Conservation (phyloP, 2,329 filamentous ascomycete genomes). For the Cercospora sp. region DNA sequence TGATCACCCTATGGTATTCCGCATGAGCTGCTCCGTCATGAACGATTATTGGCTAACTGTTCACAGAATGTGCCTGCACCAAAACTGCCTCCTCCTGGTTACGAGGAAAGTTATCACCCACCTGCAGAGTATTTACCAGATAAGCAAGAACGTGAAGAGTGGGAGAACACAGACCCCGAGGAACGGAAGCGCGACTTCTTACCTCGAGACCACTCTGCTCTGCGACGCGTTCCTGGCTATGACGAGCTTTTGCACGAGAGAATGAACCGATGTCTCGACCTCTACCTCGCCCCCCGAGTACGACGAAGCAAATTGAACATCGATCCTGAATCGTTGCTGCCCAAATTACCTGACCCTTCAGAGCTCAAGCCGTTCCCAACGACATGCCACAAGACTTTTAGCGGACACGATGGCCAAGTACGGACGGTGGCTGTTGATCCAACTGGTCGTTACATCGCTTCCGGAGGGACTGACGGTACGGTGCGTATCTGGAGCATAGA, state of each 20-base stretch:
- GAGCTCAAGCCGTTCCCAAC: slow-evolving; percentile 95
- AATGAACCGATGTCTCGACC: slow-evolving; percentile 91
- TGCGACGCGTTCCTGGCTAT: slow-evolving; percentile 91
- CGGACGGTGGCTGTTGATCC: slow-evolving; percentile 83
- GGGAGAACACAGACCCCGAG: slow-evolving; percentile 84
- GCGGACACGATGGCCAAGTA: slow-evolving; percentile 84
- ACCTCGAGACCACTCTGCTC: slow-evolving; percentile 75
- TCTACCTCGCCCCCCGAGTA: slow-evolving; percentile 90
- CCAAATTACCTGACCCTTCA: slow-evolving; percentile 88
- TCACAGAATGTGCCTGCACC: slow-evolving; percentile 76
- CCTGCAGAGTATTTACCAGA: slow-evolving; percentile 91
- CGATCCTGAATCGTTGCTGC: slow-evolving; percentile 86
- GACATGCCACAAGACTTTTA: slow-evolving; percentile 80
- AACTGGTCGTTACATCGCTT: slow-evolving; percentile 80
- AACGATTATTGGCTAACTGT: background rate
- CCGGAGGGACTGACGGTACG: slow-evolving; percentile 90
- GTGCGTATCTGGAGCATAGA: slow-evolving; percentile 86
- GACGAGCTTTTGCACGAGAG: slow-evolving; percentile 89
- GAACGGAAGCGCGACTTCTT: slow-evolving; percentile 88
- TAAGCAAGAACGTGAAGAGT: slow-evolving; percentile 76
- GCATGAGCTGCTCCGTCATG: no score
- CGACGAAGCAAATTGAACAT: slow-evolving; percentile 95
- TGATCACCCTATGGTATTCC: slow-evolving; percentile 71
- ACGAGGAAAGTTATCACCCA: slow-evolving; percentile 95
- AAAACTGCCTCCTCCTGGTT: slow-evolving; percentile 88